A percentile compares a stretch with the other conserved stretches of the same genome.
phyloP scores from a whole-genome alignment of 2,329 filamentous ascomycete species.

The Beauveria caledonica region DNA sequence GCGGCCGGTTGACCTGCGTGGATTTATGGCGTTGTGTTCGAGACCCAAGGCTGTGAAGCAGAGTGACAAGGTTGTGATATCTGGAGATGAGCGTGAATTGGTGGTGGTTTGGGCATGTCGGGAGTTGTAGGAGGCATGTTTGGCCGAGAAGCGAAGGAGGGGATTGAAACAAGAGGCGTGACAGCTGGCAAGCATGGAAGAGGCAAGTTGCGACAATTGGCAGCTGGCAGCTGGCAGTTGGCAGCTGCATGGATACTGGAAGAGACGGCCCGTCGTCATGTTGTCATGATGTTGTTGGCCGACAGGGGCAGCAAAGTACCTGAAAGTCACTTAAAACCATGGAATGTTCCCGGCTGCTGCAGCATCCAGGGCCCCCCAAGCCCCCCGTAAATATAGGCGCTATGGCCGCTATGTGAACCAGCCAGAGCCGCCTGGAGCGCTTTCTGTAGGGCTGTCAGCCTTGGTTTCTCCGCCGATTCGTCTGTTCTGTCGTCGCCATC shows the following conservation, averaged over 20 bases:
- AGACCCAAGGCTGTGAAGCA: slow-evolving; percentile 1
- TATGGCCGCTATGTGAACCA: neutral
- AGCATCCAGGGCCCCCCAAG: too few species aligned
- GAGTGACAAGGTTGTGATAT: slow-evolving; percentile 1
- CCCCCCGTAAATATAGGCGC: neutral
- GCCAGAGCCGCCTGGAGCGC: neutral
- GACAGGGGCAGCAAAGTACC: neutral
- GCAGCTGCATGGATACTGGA: neutral
- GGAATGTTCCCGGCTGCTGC: neutral
- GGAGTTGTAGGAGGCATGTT: neutral
- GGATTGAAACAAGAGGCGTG: neutral
- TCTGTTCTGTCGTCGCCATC: too few species aligned
- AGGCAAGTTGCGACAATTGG: neutral
- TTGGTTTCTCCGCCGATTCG: too few species aligned
- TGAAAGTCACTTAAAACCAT: neutral
- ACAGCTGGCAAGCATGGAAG: neutral
- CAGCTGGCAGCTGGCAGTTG: neutral
- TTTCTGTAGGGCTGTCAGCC: neutral
- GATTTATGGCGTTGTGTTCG: slow-evolving; percentile 1
- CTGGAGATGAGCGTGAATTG: neutral
- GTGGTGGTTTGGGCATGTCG: neutral
- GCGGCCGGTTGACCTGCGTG: slow-evolving; percentile 7
- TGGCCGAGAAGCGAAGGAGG: neutral
- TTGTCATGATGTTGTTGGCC: too few species aligned
- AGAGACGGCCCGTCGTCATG: too few species aligned